Conservation (phyloP, 768 basidiomycete genomes). For the Auricularia heimuer region DNA sequence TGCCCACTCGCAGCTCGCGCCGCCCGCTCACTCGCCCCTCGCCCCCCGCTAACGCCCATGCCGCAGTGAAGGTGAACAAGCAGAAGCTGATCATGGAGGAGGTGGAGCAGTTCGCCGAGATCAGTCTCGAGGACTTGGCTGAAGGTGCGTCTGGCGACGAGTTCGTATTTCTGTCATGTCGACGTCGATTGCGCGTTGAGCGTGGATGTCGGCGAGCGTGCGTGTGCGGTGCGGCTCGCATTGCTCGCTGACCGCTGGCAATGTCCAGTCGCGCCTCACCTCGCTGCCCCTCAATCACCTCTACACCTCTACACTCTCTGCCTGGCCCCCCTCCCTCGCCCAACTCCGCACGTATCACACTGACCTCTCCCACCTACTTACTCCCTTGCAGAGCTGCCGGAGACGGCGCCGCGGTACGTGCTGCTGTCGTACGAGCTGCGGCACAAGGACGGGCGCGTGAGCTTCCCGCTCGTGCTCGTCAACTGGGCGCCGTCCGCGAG, state of each 20-base stretch:
- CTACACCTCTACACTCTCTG: neutral
- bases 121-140: slow-evolving; percentile 75
- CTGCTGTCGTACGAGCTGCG: slow-evolving; percentile 73
- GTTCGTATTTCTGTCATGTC: too few species aligned
- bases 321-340: slow-evolving; percentile 3
- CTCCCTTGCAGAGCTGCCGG: slow-evolving; percentile 60
- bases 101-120: slow-evolving; percentile 67
- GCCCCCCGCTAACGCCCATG: neutral
- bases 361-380: neutral
- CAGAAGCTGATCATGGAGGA: slow-evolving; percentile 70
- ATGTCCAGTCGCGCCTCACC: too few species aligned
- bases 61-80: slow-evolving; percentile 79
- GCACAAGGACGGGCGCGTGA: slow-evolving; percentile 73
- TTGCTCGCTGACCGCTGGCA: too few species aligned
- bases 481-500: slow-evolving; percentile 80
- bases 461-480: slow-evolving; percentile 75
- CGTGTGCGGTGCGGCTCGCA: too few species aligned
- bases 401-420: slow-evolving; percentile 79
- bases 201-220: too few species aligned
- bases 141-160: slow-evolving; percentile 44
- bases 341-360: too few species aligned
- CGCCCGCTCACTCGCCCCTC: neutral
- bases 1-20: neutral
- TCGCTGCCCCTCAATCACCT: too few species aligned
- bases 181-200: too few species aligned